A percentile compares a stretch with the other conserved stretches of the same genome.
These are phyloP conservation scores for Russula compacta DNA, from an alignment of 768 basidiomycete genomes.

Conservation along the genomic window DNA sequence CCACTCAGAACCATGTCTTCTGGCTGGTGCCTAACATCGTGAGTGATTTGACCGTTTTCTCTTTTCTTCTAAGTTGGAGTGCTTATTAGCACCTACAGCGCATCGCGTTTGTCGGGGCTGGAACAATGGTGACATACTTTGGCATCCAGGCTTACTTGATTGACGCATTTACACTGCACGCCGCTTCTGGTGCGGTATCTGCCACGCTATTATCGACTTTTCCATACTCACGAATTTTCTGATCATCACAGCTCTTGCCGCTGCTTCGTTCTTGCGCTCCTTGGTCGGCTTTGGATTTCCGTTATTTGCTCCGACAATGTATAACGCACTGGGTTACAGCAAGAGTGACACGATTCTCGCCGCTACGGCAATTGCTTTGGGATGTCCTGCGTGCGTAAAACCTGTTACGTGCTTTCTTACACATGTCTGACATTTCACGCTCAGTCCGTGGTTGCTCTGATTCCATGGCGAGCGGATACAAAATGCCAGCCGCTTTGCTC, in stretches of 20 bases:
- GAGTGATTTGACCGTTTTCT: not conserved
- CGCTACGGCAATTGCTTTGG: constrained; percentile 44
- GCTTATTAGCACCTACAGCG: constrained; percentile 34
- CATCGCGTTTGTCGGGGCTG: constrained; percentile 47
- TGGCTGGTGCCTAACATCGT: constrained; percentile 72
- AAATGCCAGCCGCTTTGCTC: constrained; percentile 3
- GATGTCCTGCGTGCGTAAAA: constrained; percentile 37
- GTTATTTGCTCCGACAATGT: constrained; percentile 69
- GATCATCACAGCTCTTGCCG: constrained; percentile 45
- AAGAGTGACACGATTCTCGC: constrained; percentile 63
- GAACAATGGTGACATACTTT: constrained; percentile 52
- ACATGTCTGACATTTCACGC: constrained; percentile 27
- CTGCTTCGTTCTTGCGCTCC: constrained; percentile 55
- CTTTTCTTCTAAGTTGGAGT: not conserved
- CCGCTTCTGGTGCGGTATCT: constrained; percentile 47
- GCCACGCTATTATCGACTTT: not conserved
- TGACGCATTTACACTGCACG: constrained; percentile 55
- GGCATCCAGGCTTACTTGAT: constrained; percentile 59
- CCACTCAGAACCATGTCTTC: constrained; percentile 43
- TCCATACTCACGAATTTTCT: not conserved
- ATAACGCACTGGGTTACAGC: constrained; percentile 53
- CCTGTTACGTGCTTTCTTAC: not conserved
- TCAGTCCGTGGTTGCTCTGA: constrained; percentile 38
- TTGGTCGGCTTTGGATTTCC: constrained; percentile 70
- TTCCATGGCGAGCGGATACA: constrained; percentile 38